Evolutionary conservation across 257 asterid species (phyloP).

Genomic region (Ophiorrhiza pumila): DNA sequence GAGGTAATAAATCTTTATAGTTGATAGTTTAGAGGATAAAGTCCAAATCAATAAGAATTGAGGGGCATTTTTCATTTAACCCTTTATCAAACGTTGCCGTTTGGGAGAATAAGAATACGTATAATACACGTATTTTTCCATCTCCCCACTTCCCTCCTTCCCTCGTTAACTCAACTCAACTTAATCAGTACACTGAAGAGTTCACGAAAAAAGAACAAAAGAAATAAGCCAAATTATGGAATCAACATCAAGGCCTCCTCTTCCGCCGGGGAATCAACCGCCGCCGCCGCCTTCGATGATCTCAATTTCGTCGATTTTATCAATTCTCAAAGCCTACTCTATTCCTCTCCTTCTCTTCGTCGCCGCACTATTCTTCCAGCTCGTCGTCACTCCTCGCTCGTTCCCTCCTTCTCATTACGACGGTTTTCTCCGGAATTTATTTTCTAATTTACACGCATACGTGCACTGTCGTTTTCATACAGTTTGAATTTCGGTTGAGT

Average conservation of each 20-base stretch:
- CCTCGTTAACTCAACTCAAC: too few species aligned
- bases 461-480: neutral
- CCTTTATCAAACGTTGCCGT: too few species aligned
- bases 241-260: conserved; percentile 16
- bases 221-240: conserved; percentile 5
- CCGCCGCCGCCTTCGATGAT: conserved; percentile 38
- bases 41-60: too few species aligned
- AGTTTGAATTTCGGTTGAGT: neutral
- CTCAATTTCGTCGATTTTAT: conserved; percentile 27
- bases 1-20: too few species aligned
- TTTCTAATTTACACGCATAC: neutral
- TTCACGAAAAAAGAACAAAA: neutral
- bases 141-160: too few species aligned
- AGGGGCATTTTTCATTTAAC: too few species aligned
- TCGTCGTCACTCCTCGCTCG: conserved; percentile 66
- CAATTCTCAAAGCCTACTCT: conserved; percentile 53
- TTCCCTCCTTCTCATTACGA: conserved; percentile 82
- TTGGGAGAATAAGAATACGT: too few species aligned
- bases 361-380: conserved; percentile 65
- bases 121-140: too few species aligned
- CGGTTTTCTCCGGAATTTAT: conserved; percentile 33
- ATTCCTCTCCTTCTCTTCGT: conserved; percentile 65
- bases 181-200: neutral
- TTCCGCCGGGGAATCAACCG: conserved; percentile 49
- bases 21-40: too few species aligned